phyloP scores from a whole-genome alignment of 202 grass and related monocot species.

The Zizania palustris region DNA sequence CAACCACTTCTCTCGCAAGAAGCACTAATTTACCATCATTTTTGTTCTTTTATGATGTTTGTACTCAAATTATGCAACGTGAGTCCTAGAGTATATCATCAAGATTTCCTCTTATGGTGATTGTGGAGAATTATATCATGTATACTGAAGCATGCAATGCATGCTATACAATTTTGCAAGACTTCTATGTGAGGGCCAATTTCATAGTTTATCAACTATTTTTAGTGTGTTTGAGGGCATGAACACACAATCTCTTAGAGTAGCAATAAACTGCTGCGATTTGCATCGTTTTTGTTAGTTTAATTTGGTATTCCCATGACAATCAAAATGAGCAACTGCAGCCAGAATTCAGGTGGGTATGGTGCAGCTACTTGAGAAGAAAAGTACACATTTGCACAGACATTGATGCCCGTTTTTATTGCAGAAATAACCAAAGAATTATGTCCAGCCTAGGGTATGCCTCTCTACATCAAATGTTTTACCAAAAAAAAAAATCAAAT shows the following conservation, averaged over 20 bases:
- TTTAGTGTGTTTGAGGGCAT: background rate
- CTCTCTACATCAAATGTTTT: constrained; percentile 33
- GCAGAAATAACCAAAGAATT: constrained; percentile 44
- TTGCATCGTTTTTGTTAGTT: background rate
- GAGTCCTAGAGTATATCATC: background rate
- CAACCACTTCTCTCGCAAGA: constrained; percentile 89
- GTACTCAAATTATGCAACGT: background rate
- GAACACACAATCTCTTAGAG: no score
- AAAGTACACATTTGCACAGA: constrained; percentile 39
- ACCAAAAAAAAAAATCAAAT: constrained; percentile 49
- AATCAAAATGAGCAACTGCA: background rate
- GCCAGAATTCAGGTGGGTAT: background rate
- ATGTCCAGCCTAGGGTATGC: constrained; percentile 51
- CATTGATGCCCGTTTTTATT: constrained; percentile 43
- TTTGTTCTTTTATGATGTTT: background rate
- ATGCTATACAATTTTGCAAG: constrained; percentile 5
- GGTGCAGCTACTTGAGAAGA: background rate
- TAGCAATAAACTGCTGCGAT: background rate
- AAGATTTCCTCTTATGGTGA: background rate
- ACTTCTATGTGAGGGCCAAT: constrained; percentile 19
- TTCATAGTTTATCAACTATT: background rate
- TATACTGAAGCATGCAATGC: background rate
- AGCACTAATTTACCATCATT: constrained; percentile 36
- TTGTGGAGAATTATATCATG: background rate
- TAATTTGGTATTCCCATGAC: background rate